phyloP scores from a whole-genome alignment of 2,329 filamentous ascomycete species.

The Claviceps citrina region DNA sequence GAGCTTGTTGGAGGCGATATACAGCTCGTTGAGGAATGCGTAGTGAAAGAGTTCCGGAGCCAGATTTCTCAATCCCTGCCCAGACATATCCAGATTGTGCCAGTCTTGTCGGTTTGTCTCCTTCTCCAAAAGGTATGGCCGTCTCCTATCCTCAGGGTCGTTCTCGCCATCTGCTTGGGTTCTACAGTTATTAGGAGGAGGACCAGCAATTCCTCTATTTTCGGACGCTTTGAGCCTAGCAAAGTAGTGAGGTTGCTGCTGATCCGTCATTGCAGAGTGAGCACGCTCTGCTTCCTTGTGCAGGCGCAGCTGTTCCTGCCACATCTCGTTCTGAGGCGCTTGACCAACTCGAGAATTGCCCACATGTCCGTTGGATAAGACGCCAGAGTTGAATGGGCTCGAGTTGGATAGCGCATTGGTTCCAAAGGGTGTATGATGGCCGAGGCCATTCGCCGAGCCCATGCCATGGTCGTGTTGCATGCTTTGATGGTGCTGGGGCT shows the following conservation, averaged over 20 bases:
- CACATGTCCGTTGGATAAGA: conserved; percentile 42
- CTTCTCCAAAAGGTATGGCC: conserved; percentile 51
- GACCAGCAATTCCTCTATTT: conserved; percentile 49
- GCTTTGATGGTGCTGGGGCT: conserved; percentile 47
- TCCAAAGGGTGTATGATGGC: conserved; percentile 25
- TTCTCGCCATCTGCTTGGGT: conserved; percentile 34
- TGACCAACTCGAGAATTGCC: conserved; percentile 33
- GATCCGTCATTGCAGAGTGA: conserved; percentile 55
- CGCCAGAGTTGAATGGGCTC: conserved; percentile 40
- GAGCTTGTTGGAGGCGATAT: conserved; percentile 86
- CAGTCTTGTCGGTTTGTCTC: conserved; percentile 63
- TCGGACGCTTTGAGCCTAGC: conserved; percentile 54
- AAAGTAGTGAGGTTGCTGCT: conserved; percentile 54
- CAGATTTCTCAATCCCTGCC: conserved; percentile 81
- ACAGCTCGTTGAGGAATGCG: conserved; percentile 77
- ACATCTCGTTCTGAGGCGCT: conserved; percentile 50
- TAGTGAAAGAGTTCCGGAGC: conserved; percentile 72
- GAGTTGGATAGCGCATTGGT: conserved; percentile 42
- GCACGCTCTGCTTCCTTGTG: conserved; percentile 62
- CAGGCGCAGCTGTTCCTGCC: conserved; percentile 73
- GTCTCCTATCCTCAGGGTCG: conserved; percentile 40
- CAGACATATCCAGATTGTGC: conserved; percentile 86
- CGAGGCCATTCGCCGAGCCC: conserved; percentile 37
- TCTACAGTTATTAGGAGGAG: conserved; percentile 34
- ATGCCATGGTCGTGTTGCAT: conserved; percentile 43